Evolutionary conservation across 768 basidiomycete genomes (phyloP).

Genomic region (Ramaria rubella): DNA sequence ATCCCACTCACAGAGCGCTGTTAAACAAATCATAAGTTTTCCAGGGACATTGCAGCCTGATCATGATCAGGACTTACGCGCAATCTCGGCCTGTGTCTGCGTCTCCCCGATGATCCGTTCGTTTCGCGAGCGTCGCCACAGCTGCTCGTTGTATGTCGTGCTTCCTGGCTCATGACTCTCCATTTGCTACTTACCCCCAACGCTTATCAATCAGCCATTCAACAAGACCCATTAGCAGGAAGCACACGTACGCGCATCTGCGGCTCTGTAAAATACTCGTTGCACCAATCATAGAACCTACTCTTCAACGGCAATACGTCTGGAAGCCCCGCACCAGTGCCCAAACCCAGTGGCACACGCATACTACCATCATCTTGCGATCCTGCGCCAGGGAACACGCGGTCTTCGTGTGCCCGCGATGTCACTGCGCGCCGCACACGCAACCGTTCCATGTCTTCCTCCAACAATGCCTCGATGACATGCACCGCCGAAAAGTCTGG

Average conservation of each 20-base stretch:
- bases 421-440: conserved; percentile 53
- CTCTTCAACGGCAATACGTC: conserved; percentile 88
- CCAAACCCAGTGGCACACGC: conserved; percentile 64
- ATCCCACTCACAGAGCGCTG: conserved; percentile 68
- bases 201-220: too few relatives aligned
- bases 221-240: neutral
- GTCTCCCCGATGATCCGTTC: conserved; percentile 72
- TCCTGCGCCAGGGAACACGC: conserved; percentile 65
- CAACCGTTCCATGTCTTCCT: conserved; percentile 91
- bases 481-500: conserved; percentile 68
- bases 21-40: conserved; percentile 1
- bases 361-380: conserved; percentile 60
- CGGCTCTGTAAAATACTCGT: conserved; percentile 96
- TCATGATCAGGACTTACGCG: conserved; percentile 45
- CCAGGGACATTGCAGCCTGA: neutral
- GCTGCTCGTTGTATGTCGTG: conserved; percentile 87
- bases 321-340: conserved; percentile 73
- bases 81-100: conserved; percentile 57
- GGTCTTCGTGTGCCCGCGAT: conserved; percentile 36
- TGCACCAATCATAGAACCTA: conserved; percentile 91
- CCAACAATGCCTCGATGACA: conserved; percentile 84
- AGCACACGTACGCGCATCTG: conserved; percentile 82
- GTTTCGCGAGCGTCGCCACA: conserved; percentile 90
- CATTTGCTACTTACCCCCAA: conserved; percentile 54
- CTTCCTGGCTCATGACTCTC: conserved; percentile 96